Percentiles rank a stretch among this genome's conserved stretches.
These are phyloP conservation scores for Solanum hybrid DNA, from an alignment of 305 asterid genomes.

Conservation along the genomic window DNA sequence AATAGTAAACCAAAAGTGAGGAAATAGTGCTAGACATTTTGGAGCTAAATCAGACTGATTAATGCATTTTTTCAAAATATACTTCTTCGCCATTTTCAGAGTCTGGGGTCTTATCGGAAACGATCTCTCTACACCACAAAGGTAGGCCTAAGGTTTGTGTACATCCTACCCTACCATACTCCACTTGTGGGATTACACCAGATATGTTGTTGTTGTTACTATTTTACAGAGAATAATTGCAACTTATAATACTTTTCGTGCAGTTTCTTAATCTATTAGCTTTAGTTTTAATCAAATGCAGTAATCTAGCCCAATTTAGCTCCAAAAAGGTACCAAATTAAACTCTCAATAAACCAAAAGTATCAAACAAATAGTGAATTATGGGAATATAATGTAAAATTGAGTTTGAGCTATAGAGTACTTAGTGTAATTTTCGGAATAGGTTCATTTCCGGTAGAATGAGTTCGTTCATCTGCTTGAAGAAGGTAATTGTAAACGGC, in stretches of 20 bases:
- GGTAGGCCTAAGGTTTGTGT: background rate
- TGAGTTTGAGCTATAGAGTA: background rate
- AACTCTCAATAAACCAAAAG: background rate
- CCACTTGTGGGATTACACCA: background rate
- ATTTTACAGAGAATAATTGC: background rate
- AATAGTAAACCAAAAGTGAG: background rate
- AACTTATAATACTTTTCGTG: background rate
- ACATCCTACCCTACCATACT: background rate
- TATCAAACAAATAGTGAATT: background rate
- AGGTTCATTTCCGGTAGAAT: constrained; percentile 3
- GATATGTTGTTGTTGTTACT: background rate
- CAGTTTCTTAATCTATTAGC: background rate
- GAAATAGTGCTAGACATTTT: background rate
- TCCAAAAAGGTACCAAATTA: background rate
- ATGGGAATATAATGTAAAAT: background rate
- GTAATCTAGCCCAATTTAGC: background rate
- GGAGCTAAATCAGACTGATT: background rate
- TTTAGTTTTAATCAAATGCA: background rate
- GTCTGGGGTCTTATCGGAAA: background rate
- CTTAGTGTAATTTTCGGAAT: constrained; percentile 8
- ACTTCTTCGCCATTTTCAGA: background rate
- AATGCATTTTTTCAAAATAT: background rate
- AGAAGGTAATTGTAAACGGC: constrained; percentile 1
- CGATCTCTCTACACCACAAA: background rate
- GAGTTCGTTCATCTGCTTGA: constrained; percentile 1